Conservation (phyloP, 352 stramenopile species). For the Pythium utonaiense region DNA sequence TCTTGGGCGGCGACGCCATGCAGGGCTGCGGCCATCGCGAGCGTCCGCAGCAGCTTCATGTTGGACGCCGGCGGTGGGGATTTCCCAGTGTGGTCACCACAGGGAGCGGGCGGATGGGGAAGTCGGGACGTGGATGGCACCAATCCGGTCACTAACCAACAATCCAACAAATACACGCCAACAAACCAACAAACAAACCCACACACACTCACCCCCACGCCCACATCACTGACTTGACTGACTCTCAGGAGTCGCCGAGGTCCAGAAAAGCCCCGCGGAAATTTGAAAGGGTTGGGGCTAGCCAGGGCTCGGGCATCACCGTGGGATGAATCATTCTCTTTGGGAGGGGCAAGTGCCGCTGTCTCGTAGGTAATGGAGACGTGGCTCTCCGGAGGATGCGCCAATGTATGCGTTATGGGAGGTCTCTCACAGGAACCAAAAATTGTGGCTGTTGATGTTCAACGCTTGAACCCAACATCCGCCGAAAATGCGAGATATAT, state of each 20-base stretch:
- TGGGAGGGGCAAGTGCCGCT: too few relatives aligned
- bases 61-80: not conserved
- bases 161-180: not conserved
- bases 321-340: not conserved
- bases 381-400: not conserved
- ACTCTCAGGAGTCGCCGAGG: constrained; percentile 11
- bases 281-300: not conserved
- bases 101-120: not conserved
- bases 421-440: not conserved
- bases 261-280: constrained; percentile 7
- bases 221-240: constrained; percentile 6
- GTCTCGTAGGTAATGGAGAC: too few relatives aligned
- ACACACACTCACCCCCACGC: not conserved
- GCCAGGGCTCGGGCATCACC: not conserved
- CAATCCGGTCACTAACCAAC: not conserved
- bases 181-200: not conserved
- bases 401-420: not conserved
- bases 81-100: not conserved
- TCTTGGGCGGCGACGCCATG: constrained; percentile 1
- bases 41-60: constrained; percentile 18
- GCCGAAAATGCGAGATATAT: not conserved
- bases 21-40: constrained; percentile 13
- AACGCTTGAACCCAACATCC: not conserved
- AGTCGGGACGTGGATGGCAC: not conserved
- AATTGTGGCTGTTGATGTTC: constrained; percentile 3